phyloP scores from a whole-genome alignment of 192 early-diverging fungal genomes.

The Coemansia sp. region DNA sequence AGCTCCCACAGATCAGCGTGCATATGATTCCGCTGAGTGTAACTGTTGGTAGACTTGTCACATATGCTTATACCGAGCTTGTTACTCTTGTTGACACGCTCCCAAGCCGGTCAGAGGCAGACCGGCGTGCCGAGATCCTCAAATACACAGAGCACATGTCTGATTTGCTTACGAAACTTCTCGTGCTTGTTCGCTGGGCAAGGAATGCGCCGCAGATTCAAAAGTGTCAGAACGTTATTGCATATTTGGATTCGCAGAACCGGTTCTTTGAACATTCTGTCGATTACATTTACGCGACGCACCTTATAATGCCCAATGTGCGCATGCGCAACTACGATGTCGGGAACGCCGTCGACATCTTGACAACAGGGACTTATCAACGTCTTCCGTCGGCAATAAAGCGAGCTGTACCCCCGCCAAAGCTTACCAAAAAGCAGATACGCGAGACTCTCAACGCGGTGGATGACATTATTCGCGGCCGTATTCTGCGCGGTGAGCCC shows the following conservation, averaged over 20 bases:
- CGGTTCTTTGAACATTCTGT: slow-evolving; percentile 58
- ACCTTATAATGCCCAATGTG: slow-evolving; percentile 53
- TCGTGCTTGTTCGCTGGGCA: slow-evolving; percentile 76
- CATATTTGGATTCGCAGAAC: slow-evolving; percentile 63
- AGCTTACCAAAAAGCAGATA: slow-evolving; percentile 59
- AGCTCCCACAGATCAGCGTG: slow-evolving; percentile 59
- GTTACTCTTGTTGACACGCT: slow-evolving; percentile 64
- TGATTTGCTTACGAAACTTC: slow-evolving; percentile 66
- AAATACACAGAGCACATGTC: slow-evolving; percentile 61
- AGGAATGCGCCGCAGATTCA: slow-evolving; percentile 65
- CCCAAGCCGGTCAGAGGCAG: slow-evolving; percentile 56
- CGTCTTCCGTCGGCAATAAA: slow-evolving; percentile 74
- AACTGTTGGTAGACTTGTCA: slow-evolving; percentile 61
- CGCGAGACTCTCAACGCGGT: slow-evolving; percentile 59
- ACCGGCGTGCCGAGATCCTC: slow-evolving; percentile 62
- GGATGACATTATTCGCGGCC: slow-evolving; percentile 68
- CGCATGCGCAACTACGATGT: slow-evolving; percentile 81
- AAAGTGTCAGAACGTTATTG: slow-evolving; percentile 65
- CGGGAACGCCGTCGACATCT: slow-evolving; percentile 76
- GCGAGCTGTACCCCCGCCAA: slow-evolving; percentile 60
- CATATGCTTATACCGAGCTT: slow-evolving; percentile 65
- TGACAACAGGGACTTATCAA: slow-evolving; percentile 80
- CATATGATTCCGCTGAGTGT: slow-evolving; percentile 62
- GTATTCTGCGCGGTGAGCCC: slow-evolving; percentile 70
- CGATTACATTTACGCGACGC: slow-evolving; percentile 58